Percentiles rank a stretch among this genome's conserved stretches.
Conservation (phyloP, 257 asterid genomes). For the Plantago ovata region DNA sequence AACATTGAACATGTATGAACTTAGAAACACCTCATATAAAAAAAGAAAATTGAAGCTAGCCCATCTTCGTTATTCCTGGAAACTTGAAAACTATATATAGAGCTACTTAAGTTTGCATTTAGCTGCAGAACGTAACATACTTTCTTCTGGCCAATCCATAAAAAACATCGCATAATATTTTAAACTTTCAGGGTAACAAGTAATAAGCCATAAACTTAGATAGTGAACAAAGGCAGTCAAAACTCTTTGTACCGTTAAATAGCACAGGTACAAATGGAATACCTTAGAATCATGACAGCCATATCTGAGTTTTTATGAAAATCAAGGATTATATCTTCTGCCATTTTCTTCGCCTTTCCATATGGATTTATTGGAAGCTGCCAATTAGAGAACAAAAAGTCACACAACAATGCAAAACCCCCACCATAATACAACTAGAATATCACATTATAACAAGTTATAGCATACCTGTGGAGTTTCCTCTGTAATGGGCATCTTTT, state of each 20-base stretch:
- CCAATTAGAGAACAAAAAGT: slow-evolving; percentile 19
- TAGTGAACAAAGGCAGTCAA: too few species aligned
- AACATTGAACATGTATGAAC: background rate
- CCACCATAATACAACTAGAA: background rate
- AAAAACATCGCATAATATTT: too few species aligned
- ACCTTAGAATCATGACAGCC: slow-evolving; percentile 97
- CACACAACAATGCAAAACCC: background rate
- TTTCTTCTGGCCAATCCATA: too few species aligned
- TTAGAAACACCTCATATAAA: background rate
- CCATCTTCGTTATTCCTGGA: background rate
- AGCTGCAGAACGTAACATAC: too few species aligned
- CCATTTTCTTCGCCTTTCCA: slow-evolving; percentile 98
- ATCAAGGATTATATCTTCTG: slow-evolving; percentile 91
- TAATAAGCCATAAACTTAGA: too few species aligned
- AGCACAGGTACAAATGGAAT: background rate
- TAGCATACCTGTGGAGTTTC: slow-evolving; percentile 25
- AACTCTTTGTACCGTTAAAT: too few species aligned
- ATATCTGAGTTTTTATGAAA: slow-evolving; percentile 77
- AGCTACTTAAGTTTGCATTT: background rate
- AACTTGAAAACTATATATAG: background rate
- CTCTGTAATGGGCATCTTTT: slow-evolving; percentile 25
- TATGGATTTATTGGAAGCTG: slow-evolving; percentile 92
- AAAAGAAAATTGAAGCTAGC: background rate
- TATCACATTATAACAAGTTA: background rate
- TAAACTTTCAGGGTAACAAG: too few species aligned